Base-by-base conservation (phyloP, 2,329 filamentous ascomycete genomes). In the Fusarium udum region DNA sequence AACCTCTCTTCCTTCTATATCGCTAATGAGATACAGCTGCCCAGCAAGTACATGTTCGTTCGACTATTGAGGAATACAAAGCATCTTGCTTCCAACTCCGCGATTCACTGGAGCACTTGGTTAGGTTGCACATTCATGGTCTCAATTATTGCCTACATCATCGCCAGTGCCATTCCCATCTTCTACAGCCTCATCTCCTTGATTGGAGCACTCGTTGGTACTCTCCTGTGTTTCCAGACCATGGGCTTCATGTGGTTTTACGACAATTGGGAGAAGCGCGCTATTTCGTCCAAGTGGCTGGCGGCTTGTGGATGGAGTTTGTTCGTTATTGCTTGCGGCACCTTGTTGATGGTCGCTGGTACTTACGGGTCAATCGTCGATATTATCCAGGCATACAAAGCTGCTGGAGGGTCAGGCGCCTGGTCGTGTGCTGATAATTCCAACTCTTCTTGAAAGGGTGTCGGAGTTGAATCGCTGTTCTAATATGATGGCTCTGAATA, bases 401-500 rank as follows among this genome's bases (percentile, higher is more conserved):
- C 67, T n/a, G 77, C 76, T 16, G 82, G 80, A 1, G 83, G 83
- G 0, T 80, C 83, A 8, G 72, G 75, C 1, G 82, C 82, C 0
- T 85, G 83, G 79, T 83, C 83, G 0, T 86, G 83, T 64, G 80
- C 80, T 1, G 83, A 86, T 48, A 85, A 85, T 75, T 85, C 84
- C 4, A 78, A 80, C 60, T 80, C 79, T 5, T 46, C 60, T 6
- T 61, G 34, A 14, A 5, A 6, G 0, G n/a, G 2, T 3, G 20
- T 13, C 7, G 0, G 6, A 28, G 10, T 39, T 39, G 7, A 28
- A 16, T 1, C 8, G 4, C 18, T 28, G 3, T 37, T 28, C 7
- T 9, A 22, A 16, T 8, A 26, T 15, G 13, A 26, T 37, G 13
- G 6, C 10, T 22, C 24, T 9, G 5, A 28, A 12, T 10, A 22